phyloP scores from a whole-genome alignment of 2,329 filamentous ascomycete species.

The Penicillium nordicum region DNA sequence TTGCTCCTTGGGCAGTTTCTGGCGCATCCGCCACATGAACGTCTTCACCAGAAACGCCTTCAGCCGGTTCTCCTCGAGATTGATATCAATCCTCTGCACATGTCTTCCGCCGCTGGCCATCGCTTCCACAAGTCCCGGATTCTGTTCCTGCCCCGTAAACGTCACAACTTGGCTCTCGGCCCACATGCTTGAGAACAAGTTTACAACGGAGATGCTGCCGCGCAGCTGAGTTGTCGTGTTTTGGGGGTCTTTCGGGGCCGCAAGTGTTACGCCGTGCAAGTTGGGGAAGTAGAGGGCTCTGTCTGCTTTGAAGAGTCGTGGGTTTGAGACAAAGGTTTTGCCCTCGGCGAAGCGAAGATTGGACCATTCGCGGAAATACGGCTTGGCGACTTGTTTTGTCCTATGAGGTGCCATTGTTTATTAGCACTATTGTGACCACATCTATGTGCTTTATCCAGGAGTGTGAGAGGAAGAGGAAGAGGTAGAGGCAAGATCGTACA shows the following conservation, averaged over 20 bases:
- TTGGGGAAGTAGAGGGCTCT: conserved; percentile 92
- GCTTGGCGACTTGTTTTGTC: conserved; percentile 72
- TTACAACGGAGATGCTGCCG: conserved; percentile 73
- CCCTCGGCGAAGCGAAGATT: conserved; percentile 79
- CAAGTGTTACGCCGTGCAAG: conserved; percentile 73
- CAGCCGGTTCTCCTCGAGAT: conserved; percentile 77
- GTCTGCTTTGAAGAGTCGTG: conserved; percentile 77
- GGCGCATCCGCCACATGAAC: conserved; percentile 52
- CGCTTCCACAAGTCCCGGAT: conserved; percentile 65
- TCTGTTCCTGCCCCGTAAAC: conserved; percentile 64
- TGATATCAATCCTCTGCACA: conserved; percentile 79
- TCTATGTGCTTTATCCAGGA: neutral
- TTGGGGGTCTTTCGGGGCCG: conserved; percentile 51
- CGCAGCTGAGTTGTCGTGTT: conserved; percentile 74
- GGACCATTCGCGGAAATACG: conserved; percentile 94
- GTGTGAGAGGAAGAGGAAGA: no score
- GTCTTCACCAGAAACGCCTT: conserved; percentile 56
- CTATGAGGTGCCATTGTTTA: conserved; percentile 39
- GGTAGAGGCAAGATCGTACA: conserved; percentile 52
- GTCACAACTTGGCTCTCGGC: conserved; percentile 73
- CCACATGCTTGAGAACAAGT: conserved; percentile 79
- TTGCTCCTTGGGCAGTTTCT: conserved; percentile 47
- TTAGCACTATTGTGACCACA: conserved; percentile 5
- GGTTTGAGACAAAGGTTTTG: conserved; percentile 86
- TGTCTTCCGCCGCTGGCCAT: conserved; percentile 52